Conservation (phyloP, 2,329 filamentous ascomycete species). For the Epicoccum nigrum region DNA sequence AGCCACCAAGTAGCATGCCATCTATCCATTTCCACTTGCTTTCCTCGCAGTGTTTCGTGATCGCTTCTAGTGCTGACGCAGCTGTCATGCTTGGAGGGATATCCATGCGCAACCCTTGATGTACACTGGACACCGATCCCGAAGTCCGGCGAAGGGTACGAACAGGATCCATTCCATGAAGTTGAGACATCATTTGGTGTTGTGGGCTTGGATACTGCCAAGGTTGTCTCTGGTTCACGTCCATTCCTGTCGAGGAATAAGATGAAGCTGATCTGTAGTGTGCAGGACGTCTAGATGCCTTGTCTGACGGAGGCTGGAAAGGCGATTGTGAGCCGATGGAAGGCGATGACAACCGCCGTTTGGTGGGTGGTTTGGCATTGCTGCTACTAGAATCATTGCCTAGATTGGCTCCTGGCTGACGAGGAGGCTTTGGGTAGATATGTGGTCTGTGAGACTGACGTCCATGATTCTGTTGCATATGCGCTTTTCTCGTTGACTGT, state of each 20-base stretch:
- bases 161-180: constrained; percentile 33
- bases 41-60: constrained; percentile 48
- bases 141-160: constrained; percentile 44
- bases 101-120: constrained; percentile 36
- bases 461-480: constrained; percentile 49
- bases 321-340: constrained; percentile 31
- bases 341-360: constrained; percentile 41
- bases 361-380: constrained; percentile 38
- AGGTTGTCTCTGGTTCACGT: constrained; percentile 28
- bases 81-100: constrained; percentile 44
- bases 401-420: constrained; percentile 60
- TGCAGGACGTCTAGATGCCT: constrained; percentile 27
- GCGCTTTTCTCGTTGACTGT: constrained; percentile 52
- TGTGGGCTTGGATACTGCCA: constrained; percentile 37
- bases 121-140: constrained; percentile 38
- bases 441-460: constrained; percentile 58
- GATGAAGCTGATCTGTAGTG: constrained; percentile 41
- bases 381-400: constrained; percentile 40
- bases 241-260: constrained; percentile 30
- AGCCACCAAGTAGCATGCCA: constrained; percentile 88
- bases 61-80: constrained; percentile 45
- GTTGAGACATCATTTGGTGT: constrained; percentile 28
- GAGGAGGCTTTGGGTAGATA: constrained; percentile 67
- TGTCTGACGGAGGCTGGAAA: constrained; percentile 30
- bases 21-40: constrained; percentile 73